These are phyloP conservation scores for Starmerella ratchasimensis DNA, from an alignment of 805 yeast species.

Conservation along the genomic window DNA sequence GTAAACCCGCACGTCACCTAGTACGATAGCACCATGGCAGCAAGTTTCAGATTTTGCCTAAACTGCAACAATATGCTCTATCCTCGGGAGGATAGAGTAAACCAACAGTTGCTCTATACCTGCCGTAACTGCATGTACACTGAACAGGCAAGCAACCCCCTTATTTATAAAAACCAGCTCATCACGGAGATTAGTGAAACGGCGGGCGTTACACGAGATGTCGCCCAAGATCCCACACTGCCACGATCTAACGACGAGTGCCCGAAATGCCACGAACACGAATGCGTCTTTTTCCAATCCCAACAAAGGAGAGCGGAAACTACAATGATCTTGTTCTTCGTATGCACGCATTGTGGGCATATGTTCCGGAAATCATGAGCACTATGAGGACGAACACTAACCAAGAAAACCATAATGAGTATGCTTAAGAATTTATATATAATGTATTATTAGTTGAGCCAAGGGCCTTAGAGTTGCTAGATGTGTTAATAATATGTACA, in stretches of 20 bases:
- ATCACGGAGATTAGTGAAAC: constrained; percentile 83
- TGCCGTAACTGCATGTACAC: constrained; percentile 92
- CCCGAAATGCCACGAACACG: constrained; percentile 73
- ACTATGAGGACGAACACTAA: not conserved
- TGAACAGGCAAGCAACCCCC: constrained; percentile 76
- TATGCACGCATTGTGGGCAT: constrained; percentile 74
- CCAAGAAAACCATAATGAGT: not conserved
- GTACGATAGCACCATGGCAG: constrained; percentile 56
- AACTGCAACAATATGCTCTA: constrained; percentile 97
- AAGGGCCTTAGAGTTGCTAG: not conserved
- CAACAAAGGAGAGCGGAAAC: constrained; percentile 94
- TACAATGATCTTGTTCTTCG: constrained; percentile 80
- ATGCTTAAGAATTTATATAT: not conserved
- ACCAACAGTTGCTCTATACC: constrained; percentile 63
- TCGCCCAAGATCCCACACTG: constrained; percentile 93
- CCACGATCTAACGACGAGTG: constrained; percentile 92
- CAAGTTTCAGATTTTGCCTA: constrained; percentile 84
- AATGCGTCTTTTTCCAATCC: constrained; percentile 91
- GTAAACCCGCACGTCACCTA: not conserved
- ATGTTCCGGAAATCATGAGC: constrained; percentile 33
- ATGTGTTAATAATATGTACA: not conserved
- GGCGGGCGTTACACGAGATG: constrained; percentile 92
- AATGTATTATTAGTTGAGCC: not conserved
- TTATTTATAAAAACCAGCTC: constrained; percentile 81
- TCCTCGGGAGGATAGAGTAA: constrained; percentile 84